A percentile compares a stretch with the other conserved stretches of the same genome.
Evolutionary conservation across 1,284 basidiomycete species (phyloP).

Genomic region (Puccinia triticina): DNA sequence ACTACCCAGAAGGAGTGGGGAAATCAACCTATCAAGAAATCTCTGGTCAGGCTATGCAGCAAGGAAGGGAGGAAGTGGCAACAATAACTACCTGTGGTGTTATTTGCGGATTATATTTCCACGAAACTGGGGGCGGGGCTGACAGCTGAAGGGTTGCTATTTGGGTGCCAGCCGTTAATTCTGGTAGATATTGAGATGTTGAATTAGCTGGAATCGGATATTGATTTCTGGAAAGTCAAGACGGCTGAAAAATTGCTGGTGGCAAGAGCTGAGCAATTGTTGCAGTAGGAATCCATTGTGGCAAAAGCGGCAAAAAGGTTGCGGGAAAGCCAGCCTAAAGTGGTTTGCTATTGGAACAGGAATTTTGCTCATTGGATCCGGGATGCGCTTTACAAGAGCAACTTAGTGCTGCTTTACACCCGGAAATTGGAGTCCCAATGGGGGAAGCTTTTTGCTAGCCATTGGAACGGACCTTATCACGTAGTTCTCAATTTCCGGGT

Average conservation of each 20-base stretch:
- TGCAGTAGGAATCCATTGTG: not conserved
- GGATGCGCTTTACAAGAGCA: not conserved
- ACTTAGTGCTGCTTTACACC: not conserved
- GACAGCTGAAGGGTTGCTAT: not conserved
- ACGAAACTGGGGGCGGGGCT: slow-evolving; percentile 5
- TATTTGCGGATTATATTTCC: slow-evolving; percentile 28
- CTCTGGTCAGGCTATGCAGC: not conserved
- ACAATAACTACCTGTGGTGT: not conserved
- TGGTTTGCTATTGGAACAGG: slow-evolving; percentile 18
- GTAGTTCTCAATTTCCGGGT: not conserved
- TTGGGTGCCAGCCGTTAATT: not conserved
- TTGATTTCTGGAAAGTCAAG: slow-evolving; percentile 29
- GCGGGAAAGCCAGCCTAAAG: not conserved
- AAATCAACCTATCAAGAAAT: not conserved
- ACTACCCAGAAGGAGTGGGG: slow-evolving; percentile 21
- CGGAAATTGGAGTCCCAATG: not conserved
- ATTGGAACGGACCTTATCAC: slow-evolving; percentile 17
- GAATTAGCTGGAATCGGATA: not conserved
- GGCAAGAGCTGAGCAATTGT: slow-evolving; percentile 1
- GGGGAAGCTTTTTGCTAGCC: slow-evolving; percentile 3
- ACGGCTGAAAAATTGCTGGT: not conserved
- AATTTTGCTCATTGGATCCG: not conserved
- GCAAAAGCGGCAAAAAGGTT: slow-evolving; percentile 1
- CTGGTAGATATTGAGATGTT: slow-evolving; percentile 9
- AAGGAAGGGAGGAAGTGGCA: not conserved